These are phyloP conservation scores for Kwoniella heveanensis DNA, from an alignment of 768 basidiomycete species.

Conservation along the genomic window DNA sequence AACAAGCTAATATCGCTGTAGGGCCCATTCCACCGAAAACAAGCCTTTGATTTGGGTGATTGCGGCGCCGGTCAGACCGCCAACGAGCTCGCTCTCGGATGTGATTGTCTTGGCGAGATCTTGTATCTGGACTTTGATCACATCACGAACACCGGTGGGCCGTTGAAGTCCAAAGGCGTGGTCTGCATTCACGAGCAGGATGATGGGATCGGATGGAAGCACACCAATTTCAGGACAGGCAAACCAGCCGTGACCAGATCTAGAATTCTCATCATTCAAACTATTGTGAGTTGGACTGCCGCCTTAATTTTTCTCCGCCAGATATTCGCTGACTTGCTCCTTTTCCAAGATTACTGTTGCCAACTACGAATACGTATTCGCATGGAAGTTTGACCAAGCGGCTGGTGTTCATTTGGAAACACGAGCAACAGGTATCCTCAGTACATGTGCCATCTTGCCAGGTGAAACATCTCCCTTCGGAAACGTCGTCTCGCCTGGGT, in stretches of 20 bases:
- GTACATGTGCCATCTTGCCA: too few species aligned
- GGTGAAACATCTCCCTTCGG: too few species aligned
- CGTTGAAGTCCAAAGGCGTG: slow-evolving; percentile 1
- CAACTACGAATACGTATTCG: too few species aligned
- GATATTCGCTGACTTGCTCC: too few species aligned
- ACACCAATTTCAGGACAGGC: slow-evolving; percentile 49
- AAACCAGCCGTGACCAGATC: slow-evolving; percentile 36
- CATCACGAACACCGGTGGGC: slow-evolving; percentile 21
- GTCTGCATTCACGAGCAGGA: slow-evolving; percentile 49
- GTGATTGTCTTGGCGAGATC: slow-evolving; percentile 46
- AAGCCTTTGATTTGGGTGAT: slow-evolving; percentile 49
- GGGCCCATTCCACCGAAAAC: slow-evolving; percentile 36
- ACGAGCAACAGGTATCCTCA: too few species aligned
- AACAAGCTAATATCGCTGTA: not conserved
- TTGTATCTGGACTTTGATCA: slow-evolving; percentile 41
- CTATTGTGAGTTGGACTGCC: slow-evolving; percentile 22
- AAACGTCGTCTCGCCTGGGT: too few species aligned
- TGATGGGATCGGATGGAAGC: too few species aligned
- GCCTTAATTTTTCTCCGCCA: too few species aligned
- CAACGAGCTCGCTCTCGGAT: slow-evolving; percentile 40
- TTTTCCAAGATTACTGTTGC: too few species aligned
- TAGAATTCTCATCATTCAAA: slow-evolving; percentile 50
- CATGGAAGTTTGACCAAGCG: too few species aligned
- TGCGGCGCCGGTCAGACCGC: slow-evolving; percentile 37
- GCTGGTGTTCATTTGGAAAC: too few species aligned